These are phyloP conservation scores for Syzygium malaccense DNA, from an alignment of 441 rosid species.

Conservation along the genomic window DNA sequence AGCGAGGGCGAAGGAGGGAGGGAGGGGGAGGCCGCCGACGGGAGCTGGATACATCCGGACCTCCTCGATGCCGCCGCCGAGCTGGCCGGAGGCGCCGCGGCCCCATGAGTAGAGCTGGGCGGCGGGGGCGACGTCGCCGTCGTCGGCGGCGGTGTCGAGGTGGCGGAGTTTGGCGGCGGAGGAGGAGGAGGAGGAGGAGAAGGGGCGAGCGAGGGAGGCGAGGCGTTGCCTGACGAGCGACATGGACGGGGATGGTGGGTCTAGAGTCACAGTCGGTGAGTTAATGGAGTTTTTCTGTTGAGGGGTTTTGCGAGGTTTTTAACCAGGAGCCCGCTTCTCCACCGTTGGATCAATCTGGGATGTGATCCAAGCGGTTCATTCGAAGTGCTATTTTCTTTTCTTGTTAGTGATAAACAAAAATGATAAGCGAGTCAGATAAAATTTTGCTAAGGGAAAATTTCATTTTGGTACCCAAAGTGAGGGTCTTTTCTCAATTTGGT, in stretches of 20 bases:
- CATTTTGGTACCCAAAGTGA: too few species aligned
- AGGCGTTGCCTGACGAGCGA: constrained; percentile 11
- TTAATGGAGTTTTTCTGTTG: not conserved
- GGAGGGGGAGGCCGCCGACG: constrained; percentile 44
- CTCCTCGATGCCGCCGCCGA: constrained; percentile 85
- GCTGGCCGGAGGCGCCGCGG: constrained; percentile 88
- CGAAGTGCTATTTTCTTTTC: not conserved
- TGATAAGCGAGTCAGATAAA: not conserved
- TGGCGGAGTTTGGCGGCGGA: constrained; percentile 29
- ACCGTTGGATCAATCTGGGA: not conserved
- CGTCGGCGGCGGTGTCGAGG: constrained; percentile 8
- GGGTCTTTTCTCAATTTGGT: too few species aligned
- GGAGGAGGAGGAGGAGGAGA: constrained; percentile 5
- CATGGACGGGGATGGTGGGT: not conserved
- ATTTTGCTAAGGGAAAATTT: not conserved
- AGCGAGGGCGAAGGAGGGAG: constrained; percentile 37
- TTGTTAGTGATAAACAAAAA: not conserved
- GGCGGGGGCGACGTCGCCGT: constrained; percentile 14
- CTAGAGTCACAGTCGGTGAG: not conserved
- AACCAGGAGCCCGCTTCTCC: not conserved
- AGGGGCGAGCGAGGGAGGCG: constrained; percentile 4
- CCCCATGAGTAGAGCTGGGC: constrained; percentile 89
- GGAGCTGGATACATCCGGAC: constrained; percentile 61
- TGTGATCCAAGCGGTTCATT: not conserved
- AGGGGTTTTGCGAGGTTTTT: not conserved